These are phyloP conservation scores for Eleusine indica DNA, from an alignment of 176 grass and related monocot genomes.

Conservation along the genomic window DNA sequence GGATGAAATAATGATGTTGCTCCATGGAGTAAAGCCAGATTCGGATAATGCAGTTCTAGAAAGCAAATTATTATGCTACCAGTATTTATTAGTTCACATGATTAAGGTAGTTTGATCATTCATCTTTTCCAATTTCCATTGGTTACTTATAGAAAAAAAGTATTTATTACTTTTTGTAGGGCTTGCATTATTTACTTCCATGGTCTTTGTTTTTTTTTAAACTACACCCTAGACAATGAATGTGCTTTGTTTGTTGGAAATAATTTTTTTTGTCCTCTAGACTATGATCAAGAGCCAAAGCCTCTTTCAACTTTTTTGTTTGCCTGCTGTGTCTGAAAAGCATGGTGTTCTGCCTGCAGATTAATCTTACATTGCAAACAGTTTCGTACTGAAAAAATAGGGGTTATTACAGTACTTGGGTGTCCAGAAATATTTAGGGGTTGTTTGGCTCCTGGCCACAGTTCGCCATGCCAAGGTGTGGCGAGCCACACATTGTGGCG, in stretches of 20 bases:
- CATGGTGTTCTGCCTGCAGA: neutral
- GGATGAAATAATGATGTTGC: conserved; percentile 87
- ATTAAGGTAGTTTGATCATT: conserved; percentile 62
- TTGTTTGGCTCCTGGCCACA: too few species aligned
- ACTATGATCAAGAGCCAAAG: neutral
- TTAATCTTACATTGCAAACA: neutral
- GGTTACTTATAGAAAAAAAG: neutral
- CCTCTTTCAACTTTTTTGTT: neutral
- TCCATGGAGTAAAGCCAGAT: conserved; percentile 70
- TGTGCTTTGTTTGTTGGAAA: neutral
- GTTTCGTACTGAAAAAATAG: neutral
- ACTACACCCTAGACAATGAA: conserved; percentile 1
- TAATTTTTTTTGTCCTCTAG: neutral
- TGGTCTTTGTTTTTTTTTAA: neutral
- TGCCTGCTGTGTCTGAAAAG: neutral
- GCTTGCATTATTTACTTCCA: conserved; percentile 19
- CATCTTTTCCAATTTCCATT: conserved; percentile 9
- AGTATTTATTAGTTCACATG: conserved; percentile 84
- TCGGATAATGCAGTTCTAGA: conserved; percentile 54
- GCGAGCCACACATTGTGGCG: too few species aligned
- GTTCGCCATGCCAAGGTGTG: too few species aligned
- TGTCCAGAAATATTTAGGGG: too few species aligned
- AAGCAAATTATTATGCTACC: conserved; percentile 79
- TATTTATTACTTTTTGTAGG: conserved; percentile 22
- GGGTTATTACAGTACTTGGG: neutral